Percentiles rank a stretch among this genome's conserved stretches.
Evolutionary conservation across 1,139 yeast species (phyloP).

Genomic region (Nadsonia starkeyi-henricii): DNA sequence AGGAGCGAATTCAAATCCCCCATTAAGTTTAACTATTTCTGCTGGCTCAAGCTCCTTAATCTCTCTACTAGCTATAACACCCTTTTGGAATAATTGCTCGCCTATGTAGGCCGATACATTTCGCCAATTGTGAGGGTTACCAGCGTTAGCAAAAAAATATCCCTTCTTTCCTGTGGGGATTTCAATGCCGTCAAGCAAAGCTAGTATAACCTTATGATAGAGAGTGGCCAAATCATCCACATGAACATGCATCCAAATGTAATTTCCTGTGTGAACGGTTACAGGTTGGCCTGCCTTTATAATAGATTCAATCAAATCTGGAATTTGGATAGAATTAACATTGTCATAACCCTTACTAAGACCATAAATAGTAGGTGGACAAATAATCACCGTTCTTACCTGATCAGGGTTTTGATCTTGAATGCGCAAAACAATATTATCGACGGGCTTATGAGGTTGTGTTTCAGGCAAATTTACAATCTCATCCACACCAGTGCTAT

Average conservation of each 20-base stretch:
- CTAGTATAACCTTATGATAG: constrained; percentile 12
- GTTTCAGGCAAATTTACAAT: constrained; percentile 22
- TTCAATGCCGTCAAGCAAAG: neutral
- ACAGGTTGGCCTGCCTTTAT: constrained; percentile 21
- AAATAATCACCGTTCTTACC: constrained; percentile 11
- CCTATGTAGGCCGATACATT: neutral
- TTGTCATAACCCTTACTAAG: constrained; percentile 27
- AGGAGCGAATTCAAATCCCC: neutral
- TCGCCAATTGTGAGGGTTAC: neutral
- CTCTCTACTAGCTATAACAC: neutral
- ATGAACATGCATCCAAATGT: constrained; percentile 29
- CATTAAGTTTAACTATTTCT: neutral
- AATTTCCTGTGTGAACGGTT: constrained; percentile 24
- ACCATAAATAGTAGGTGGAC: constrained; percentile 21
- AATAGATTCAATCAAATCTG: constrained; percentile 19
- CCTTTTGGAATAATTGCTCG: neutral
- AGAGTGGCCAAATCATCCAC: constrained; percentile 28
- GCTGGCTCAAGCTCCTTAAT: neutral
- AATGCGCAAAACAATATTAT: constrained; percentile 15
- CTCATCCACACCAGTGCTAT: constrained; percentile 16
- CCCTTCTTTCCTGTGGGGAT: neutral
- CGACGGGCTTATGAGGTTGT: constrained; percentile 30
- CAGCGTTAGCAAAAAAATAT: neutral
- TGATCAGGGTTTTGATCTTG: constrained; percentile 7
- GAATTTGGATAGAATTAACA: constrained; percentile 26